These are phyloP conservation scores for Nannochloropsis salina DNA, from an alignment of 108 stramenopile species.

Conservation along the genomic window DNA sequence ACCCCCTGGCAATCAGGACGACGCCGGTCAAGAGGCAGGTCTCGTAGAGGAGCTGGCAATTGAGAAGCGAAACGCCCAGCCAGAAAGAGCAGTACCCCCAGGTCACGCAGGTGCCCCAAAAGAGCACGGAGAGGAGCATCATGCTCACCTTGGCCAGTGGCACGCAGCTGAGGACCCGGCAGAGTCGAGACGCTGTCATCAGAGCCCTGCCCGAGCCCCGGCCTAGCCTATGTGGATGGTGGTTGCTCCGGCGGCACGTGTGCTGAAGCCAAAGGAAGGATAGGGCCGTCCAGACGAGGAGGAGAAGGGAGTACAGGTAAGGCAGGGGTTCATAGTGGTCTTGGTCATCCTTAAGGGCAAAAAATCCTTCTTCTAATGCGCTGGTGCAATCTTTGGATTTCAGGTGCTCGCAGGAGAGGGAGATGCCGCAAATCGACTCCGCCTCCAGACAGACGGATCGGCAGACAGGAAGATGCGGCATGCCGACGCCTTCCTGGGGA, in stretches of 20 bases:
- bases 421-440: background rate
- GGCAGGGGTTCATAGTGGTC: background rate
- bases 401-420: background rate
- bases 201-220: background rate
- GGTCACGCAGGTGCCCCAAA: constrained; percentile 13
- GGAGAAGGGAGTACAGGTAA: background rate
- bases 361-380: background rate
- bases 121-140: background rate
- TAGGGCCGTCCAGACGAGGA: background rate
- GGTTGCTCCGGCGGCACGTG: background rate
- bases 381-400: background rate
- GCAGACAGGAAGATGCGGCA: background rate
- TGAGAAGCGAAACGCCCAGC: constrained; percentile 13
- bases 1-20: background rate
- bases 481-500: background rate
- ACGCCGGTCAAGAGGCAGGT: background rate
- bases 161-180: background rate
- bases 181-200: background rate
- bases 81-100: constrained; percentile 23
- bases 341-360: background rate
- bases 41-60: constrained; percentile 15
- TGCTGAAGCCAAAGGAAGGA: background rate
- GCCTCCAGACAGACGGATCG: background rate
- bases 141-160: background rate
- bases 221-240: background rate